These are phyloP conservation scores for Saccharomycopsis synnaedendra DNA, from an alignment of 805 yeast species.

Conservation along the genomic window DNA sequence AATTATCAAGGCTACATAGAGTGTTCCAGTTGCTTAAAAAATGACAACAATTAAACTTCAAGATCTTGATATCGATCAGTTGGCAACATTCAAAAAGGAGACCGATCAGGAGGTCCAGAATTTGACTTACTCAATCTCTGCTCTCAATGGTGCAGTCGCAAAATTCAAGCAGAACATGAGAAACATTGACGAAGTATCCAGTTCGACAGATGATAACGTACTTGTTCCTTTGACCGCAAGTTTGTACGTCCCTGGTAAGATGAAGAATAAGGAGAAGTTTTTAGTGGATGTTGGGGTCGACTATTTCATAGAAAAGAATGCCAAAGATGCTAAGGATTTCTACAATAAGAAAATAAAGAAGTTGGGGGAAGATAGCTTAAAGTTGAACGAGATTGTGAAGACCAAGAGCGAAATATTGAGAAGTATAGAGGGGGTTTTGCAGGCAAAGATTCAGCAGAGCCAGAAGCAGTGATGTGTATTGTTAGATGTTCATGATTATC, in stretches of 20 bases:
- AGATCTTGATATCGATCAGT: constrained; percentile 71
- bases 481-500: not conserved
- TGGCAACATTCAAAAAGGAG: constrained; percentile 70
- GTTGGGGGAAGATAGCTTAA: constrained; percentile 58
- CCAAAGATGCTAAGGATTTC: constrained; percentile 55
- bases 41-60: constrained; percentile 34
- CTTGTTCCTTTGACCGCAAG: constrained; percentile 86
- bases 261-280: constrained; percentile 53
- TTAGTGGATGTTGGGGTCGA: constrained; percentile 96
- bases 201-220: constrained; percentile 25
- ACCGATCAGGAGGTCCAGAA: constrained; percentile 81
- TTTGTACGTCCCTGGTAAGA: constrained; percentile 77
- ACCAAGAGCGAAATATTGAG: constrained; percentile 60
- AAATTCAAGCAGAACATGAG: constrained; percentile 74
- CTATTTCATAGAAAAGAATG: constrained; percentile 74
- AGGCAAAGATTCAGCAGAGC: constrained; percentile 30
- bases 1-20: no score
- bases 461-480: not conserved
- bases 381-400: constrained; percentile 61
- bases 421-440: constrained; percentile 46
- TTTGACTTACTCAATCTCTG: constrained; percentile 71
- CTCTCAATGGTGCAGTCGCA: constrained; percentile 69
- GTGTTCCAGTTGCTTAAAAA: no score
- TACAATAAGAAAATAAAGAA: constrained; percentile 67
- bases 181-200: constrained; percentile 48